Percentiles rank a stretch among this genome's conserved stretches.
Evolutionary conservation across 2,329 filamentous ascomycete species (phyloP).

Genomic region (Alternaria sp.): DNA sequence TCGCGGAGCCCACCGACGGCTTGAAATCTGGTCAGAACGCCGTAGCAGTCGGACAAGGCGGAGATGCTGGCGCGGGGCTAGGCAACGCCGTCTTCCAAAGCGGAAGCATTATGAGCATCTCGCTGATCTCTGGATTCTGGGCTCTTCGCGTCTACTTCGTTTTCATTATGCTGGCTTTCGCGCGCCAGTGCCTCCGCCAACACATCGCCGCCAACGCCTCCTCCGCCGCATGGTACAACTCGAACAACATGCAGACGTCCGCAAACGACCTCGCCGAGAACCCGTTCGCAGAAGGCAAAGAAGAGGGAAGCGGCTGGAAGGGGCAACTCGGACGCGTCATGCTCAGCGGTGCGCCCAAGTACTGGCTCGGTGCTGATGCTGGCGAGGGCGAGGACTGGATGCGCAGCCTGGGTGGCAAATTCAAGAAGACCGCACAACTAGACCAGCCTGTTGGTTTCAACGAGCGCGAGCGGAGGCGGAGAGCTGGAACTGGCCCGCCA

Average conservation of each 20-base stretch:
- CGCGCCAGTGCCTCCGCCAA: constrained; percentile 75
- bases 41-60: constrained; percentile 54
- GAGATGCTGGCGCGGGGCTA: constrained; percentile 54
- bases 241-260: constrained; percentile 46
- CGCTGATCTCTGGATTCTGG: constrained; percentile 76
- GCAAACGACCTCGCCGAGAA: constrained; percentile 63
- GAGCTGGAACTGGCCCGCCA: constrained; percentile 66
- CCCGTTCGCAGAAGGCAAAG: constrained; percentile 71
- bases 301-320: constrained; percentile 80
- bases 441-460: constrained; percentile 54
- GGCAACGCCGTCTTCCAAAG: constrained; percentile 70
- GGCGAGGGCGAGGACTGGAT: constrained; percentile 72
- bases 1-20: constrained; percentile 56
- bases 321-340: constrained; percentile 80
- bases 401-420: constrained; percentile 66
- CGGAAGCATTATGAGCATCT: constrained; percentile 76
- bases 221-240: constrained; percentile 50
- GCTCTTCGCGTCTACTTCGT: constrained; percentile 82
- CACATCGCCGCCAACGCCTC: constrained; percentile 62
- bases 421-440: constrained; percentile 57
- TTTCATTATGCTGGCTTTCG: constrained; percentile 82
- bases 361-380: constrained; percentile 78
- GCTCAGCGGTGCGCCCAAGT: constrained; percentile 74
- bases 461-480: constrained; percentile 66
- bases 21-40: constrained; percentile 59